Conservation (phyloP, 495 filamentous ascomycete species). For the Penicilliopsis zonata region DNA sequence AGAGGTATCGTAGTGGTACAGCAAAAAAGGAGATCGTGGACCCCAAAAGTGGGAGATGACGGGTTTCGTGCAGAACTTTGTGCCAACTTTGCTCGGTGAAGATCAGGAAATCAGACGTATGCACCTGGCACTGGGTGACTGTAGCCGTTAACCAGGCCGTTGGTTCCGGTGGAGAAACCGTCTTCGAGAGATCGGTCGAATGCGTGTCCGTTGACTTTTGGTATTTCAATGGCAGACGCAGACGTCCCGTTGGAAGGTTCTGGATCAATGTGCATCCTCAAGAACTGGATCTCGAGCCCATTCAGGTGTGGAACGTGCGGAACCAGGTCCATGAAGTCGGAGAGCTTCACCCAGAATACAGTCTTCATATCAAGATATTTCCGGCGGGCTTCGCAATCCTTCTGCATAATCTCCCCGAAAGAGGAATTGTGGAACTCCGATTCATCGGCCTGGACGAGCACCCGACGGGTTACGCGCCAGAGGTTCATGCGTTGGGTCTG, state of each 20-base stretch:
- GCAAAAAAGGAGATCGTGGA: conserved; percentile 22
- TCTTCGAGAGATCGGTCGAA: conserved; percentile 10
- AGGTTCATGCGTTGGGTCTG: conserved; percentile 34
- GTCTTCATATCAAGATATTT: conserved; percentile 45
- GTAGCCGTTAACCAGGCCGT: conserved; percentile 27
- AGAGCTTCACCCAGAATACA: conserved; percentile 70
- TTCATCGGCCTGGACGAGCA: conserved; percentile 35
- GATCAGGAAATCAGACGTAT: conserved; percentile 28
- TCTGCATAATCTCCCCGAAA: conserved; percentile 31
- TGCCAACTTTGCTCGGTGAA: conserved; percentile 3
- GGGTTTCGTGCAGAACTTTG: conserved; percentile 10
- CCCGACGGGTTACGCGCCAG: conserved; percentile 41
- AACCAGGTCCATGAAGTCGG: conserved; percentile 63
- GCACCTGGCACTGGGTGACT: conserved; percentile 30
- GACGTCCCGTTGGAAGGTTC: conserved; percentile 14
- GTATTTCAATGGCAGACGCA: conserved; percentile 4
- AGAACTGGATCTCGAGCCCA: conserved; percentile 40
- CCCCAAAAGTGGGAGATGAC: conserved; percentile 25
- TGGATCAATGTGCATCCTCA: conserved; percentile 36
- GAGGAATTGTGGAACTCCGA: conserved; percentile 21
- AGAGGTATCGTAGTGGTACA: conserved; percentile 43
- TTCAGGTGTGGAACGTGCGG: conserved; percentile 59
- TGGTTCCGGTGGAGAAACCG: conserved; percentile 11
- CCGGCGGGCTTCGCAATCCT: conserved; percentile 33
- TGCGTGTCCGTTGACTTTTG: conserved; percentile 24